These are phyloP conservation scores for Smittium culicis DNA, from an alignment of 371 early-diverging fungal species.

Conservation along the genomic window DNA sequence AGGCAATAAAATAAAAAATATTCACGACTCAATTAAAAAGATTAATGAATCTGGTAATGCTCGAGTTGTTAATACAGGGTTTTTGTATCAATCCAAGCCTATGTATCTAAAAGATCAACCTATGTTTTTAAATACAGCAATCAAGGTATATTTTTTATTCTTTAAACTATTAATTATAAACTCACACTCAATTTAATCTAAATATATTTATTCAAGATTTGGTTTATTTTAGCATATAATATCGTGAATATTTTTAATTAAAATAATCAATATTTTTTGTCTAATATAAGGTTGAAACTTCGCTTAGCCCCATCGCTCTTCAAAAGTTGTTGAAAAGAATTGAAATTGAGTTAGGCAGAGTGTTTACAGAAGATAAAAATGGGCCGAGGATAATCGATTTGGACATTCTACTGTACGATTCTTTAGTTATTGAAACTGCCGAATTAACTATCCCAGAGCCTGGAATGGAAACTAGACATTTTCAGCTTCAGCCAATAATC, in stretches of 20 bases:
- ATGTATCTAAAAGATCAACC: conserved; percentile 94
- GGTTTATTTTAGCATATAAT: too few species aligned
- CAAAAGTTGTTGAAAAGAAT: conserved; percentile 63
- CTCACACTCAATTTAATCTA: too few species aligned
- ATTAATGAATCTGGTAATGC: conserved; percentile 39
- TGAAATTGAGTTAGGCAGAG: conserved; percentile 69
- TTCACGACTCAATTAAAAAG: conserved; percentile 51
- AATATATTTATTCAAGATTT: too few species aligned
- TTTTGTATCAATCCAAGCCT: conserved; percentile 87
- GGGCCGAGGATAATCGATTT: conserved; percentile 91
- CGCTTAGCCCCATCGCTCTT: conserved; percentile 55
- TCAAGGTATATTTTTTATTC: conserved; percentile 41
- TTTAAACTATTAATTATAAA: too few species aligned
- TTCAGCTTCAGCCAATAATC: conserved; percentile 85
- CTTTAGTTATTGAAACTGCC: conserved; percentile 49
- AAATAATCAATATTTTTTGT: too few species aligned
- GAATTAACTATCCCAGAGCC: conserved; percentile 77
- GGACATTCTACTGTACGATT: conserved; percentile 85
- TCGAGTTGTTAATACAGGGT: conserved; percentile 78
- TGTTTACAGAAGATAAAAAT: conserved; percentile 46
- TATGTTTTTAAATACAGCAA: conserved; percentile 75
- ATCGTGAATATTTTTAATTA: too few species aligned
- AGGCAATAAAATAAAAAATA: conserved; percentile 65
- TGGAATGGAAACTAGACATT: conserved; percentile 76
- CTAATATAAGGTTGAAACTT: conserved; percentile 43